Conservation (phyloP, 2,329 filamentous ascomycete species). For the Ramularia endophylla region DNA sequence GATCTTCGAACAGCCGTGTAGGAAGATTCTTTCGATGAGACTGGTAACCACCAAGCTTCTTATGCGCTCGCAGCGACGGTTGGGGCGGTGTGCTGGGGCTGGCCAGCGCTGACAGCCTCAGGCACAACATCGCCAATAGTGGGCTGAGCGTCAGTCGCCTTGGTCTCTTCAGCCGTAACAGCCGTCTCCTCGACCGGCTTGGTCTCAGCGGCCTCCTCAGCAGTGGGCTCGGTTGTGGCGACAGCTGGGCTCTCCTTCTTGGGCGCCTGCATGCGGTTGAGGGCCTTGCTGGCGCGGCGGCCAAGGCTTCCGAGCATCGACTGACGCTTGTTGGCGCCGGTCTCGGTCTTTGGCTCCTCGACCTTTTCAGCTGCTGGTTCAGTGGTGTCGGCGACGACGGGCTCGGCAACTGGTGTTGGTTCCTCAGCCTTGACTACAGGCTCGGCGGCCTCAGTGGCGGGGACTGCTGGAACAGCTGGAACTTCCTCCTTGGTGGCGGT, state of each 20-base stretch:
- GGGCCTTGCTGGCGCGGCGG: constrained; percentile 31
- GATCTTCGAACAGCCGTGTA: too few relatives aligned
- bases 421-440: constrained; percentile 19
- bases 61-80: constrained; percentile 19
- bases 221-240: constrained; percentile 15
- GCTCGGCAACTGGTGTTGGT: constrained; percentile 28
- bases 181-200: constrained; percentile 20
- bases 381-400: constrained; percentile 20
- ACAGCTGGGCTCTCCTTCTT: constrained; percentile 26
- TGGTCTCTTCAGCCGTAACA: constrained; percentile 17
- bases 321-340: constrained; percentile 27
- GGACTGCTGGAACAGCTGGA: constrained; percentile 17
- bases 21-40: too few relatives aligned
- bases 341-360: constrained; percentile 19
- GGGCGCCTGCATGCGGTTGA: constrained; percentile 26
- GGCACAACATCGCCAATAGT: constrained; percentile 27
- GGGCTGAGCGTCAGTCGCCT: constrained; percentile 20
- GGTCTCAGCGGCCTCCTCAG: constrained; percentile 20
- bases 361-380: constrained; percentile 19
- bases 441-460: constrained; percentile 16
- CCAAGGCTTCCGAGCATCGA: constrained; percentile 30
- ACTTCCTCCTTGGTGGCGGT: constrained; percentile 28
- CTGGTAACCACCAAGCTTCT: not conserved
- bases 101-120: constrained; percentile 25
- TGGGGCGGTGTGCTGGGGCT: constrained; percentile 24